Evolutionary conservation across 345 rosid species (phyloP).

Genomic region (Salix caprea): DNA sequence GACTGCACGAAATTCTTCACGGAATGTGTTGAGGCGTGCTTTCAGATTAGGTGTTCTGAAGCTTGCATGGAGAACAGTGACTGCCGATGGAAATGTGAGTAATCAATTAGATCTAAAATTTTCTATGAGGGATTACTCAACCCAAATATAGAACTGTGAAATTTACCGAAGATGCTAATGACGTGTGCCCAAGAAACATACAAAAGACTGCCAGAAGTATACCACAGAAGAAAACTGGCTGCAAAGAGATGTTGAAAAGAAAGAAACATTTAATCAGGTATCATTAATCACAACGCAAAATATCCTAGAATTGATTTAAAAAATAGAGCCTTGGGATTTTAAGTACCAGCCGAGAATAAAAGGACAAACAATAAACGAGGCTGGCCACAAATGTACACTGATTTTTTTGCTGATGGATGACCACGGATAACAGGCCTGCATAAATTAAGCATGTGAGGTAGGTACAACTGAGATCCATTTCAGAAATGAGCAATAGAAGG

Average conservation of each 20-base stretch:
- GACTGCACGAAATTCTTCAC: conserved; percentile 95
- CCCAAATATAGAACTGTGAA: background rate
- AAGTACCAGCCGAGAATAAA: conserved; percentile 63
- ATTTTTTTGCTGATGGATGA: conserved; percentile 78
- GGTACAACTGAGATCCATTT: background rate
- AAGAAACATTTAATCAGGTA: conserved; percentile 3
- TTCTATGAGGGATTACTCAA: background rate
- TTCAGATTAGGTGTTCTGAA: conserved; percentile 93
- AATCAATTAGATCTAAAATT: background rate
- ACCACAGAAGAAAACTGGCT: conserved; percentile 83
- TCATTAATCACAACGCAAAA: background rate
- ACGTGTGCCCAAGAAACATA: conserved; percentile 68
- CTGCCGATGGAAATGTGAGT: conserved; percentile 30
- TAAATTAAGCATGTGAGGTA: conserved; percentile 14
- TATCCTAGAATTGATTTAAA: background rate
- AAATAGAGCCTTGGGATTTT: conserved; percentile 1
- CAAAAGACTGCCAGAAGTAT: conserved; percentile 67
- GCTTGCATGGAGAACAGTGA: conserved; percentile 78
- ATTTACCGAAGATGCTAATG: conserved; percentile 64
- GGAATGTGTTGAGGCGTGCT: conserved; percentile 92
- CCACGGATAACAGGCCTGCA: conserved; percentile 92
- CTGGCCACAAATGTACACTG: conserved; percentile 70
- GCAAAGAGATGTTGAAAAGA: conserved; percentile 8
- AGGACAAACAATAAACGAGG: conserved; percentile 91
- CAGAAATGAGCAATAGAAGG: conserved; percentile 1